These are phyloP conservation scores for Cubamyces sp. DNA, from an alignment of 768 basidiomycete genomes.

Conservation along the genomic window DNA sequence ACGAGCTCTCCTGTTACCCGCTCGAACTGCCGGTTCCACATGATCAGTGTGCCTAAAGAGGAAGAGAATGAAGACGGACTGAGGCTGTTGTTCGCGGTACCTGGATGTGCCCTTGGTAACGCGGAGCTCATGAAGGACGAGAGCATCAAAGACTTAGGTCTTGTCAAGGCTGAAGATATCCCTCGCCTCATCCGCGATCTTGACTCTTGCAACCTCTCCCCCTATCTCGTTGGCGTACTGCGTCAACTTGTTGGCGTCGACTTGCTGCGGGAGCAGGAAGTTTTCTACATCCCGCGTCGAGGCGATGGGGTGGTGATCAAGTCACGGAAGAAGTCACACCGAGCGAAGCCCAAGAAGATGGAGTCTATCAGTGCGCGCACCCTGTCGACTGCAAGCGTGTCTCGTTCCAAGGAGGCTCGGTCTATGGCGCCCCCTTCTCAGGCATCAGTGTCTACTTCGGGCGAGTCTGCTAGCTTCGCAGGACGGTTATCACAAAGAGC, in stretches of 20 bases:
- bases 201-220: slow-evolving; percentile 53
- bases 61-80: slow-evolving; percentile 53
- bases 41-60: slow-evolving; percentile 60
- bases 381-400: neutral
- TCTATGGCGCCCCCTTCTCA: slow-evolving; percentile 14
- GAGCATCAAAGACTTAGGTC: slow-evolving; percentile 63
- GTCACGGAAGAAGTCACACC: neutral
- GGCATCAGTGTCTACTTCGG: slow-evolving; percentile 22
- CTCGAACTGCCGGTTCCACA: slow-evolving; percentile 72
- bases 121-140: slow-evolving; percentile 57
- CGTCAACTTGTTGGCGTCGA: slow-evolving; percentile 68
- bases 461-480: slow-evolving; percentile 8
- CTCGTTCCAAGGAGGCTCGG: neutral
- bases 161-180: slow-evolving; percentile 53
- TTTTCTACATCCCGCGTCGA: slow-evolving; percentile 61
- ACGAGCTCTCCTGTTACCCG: slow-evolving; percentile 60
- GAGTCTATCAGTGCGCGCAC: slow-evolving; percentile 23
- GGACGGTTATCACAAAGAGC: slow-evolving; percentile 13
- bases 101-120: slow-evolving; percentile 66
- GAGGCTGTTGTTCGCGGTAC: slow-evolving; percentile 66
- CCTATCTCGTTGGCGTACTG: slow-evolving; percentile 58
- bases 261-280: slow-evolving; percentile 64
- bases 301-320: slow-evolving; percentile 41
- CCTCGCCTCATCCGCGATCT: slow-evolving; percentile 49
- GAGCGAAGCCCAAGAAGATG: slow-evolving; percentile 6